Evolutionary conservation across 208 protist genomes (phyloP), one percentile per base, ranked within the genome.

Genomic region (Leishmania arabica): DNA sequence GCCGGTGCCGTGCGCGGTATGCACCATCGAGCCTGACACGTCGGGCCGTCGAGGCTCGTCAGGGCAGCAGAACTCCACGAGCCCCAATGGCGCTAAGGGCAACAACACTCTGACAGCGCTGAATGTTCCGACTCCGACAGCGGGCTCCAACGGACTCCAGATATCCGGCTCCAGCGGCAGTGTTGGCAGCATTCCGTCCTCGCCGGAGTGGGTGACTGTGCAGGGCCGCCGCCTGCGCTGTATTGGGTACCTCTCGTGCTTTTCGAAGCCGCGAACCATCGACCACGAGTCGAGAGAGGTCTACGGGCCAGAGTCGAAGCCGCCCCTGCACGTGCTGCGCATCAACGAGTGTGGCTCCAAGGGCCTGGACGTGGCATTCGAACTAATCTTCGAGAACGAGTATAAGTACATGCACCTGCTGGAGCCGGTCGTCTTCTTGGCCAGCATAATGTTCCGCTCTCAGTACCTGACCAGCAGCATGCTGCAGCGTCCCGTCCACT

Each of bases 401-500:
- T 80, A 85, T 27, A 80, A 89, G 51, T 86, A 91, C 77, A 54
- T 66, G 54, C 94, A 90, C 68, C 75, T 97, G 65, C 82, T 90
- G 34, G 92, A 97, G 72, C 84, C 89, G 13, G 89, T 94, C 31
- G 77, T 96, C 40, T 87, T 97, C 75, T 80, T 97, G 75, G 94
- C 94, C 64, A 89, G 87, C 74, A 91, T 97, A 75, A 88, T 89
- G 62, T 97, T 95, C 82, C 89, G 94, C 75, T 94, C 93, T 71
- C 94, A 97, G 84, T 97, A 93, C 88, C 19, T 96, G 62, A 95
- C 89, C 37, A 90, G 90, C 66, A 91, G 86, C 85, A 95, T 95
- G 86, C 81, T 88, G 79, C 84, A 96, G 70, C 86, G 84, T 56
- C 86, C 90, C 51, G 76, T 88, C 24, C 78, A 83, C 77, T 91